Base-by-base conservation (phyloP, 139 green algal genomes). In the Trebouxia sp. region DNA sequence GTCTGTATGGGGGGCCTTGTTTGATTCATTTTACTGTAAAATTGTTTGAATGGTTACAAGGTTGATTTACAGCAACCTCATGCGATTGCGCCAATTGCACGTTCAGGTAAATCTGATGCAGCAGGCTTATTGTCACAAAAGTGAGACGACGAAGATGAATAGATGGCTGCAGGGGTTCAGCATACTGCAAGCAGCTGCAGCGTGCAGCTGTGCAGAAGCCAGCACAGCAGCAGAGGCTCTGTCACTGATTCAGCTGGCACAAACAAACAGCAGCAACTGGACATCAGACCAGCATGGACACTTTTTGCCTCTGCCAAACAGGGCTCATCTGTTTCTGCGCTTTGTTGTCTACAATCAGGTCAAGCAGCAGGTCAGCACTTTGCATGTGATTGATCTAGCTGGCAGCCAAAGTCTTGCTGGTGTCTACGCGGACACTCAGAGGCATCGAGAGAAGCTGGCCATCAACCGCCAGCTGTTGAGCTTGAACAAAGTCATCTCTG, bases 391-490 rank as follows among this genome's bases (percentile, higher is more conserved):
- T 42, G 74, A 79, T 24, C 15, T 79, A 14, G 74, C 47, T 12
- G 74, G 74, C 30, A 65, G n/a, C 47, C 74, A 79, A 8, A 65
- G 42, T 24, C 47, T 79, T 17, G 28, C 17, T 82, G 32, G 70
- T 10, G 9, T 6, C 74, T 69, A 15, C 37, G 38, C 8, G 17
- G 7, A 30, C 11, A 39, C n/a, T 15, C 48, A 75, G 58, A 15
- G 41, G 41, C 39, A 80, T 28, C 53, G 74, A 45, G 67, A 80
- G 70, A 41, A 48, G 67, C 26, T 79, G 47, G 55, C 81, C 20
- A 50, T 74, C 30, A 82, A 75, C 32, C 41, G 75, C 47, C 43
- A 84, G 53, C 47, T 85, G 14, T 24, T 85, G 38, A 30, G 70
- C 12, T n/a, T 85, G 28, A 75, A 28, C 6, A 69, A 69, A 15